phyloP scores from a whole-genome alignment of 176 grass and related monocot species.

The Themeda triandra region DNA sequence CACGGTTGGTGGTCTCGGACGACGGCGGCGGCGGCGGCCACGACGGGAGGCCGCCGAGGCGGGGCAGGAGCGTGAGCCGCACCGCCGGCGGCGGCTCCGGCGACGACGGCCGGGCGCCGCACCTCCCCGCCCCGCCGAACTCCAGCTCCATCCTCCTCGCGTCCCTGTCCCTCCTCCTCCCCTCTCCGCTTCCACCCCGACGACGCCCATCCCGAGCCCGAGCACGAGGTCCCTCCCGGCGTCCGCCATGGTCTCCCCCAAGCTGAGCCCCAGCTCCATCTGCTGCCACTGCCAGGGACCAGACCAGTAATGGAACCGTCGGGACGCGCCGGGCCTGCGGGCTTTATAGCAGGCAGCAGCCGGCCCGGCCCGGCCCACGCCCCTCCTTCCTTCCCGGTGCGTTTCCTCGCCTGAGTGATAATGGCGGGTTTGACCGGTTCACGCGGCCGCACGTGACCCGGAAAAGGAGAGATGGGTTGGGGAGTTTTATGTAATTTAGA shows the following conservation, averaged over 20 bases:
- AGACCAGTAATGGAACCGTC: constrained; percentile 22
- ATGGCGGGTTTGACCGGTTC: constrained; percentile 70
- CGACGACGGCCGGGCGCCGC: not conserved
- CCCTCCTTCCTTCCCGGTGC: not conserved
- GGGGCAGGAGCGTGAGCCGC: constrained; percentile 55
- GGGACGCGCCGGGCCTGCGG: not conserved
- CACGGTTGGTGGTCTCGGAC: constrained; percentile 36
- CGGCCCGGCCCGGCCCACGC: not conserved
- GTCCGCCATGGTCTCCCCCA: constrained; percentile 52
- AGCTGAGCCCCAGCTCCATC: constrained; percentile 84
- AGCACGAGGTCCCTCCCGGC: constrained; percentile 61
- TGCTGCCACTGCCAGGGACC: not conserved
- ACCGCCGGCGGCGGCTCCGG: constrained; percentile 37
- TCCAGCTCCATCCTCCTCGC: constrained; percentile 19
- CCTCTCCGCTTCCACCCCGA: not conserved
- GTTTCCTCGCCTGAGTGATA: constrained; percentile 28
- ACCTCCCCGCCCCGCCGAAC: not conserved
- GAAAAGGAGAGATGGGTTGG: not conserved
- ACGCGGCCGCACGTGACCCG: constrained; percentile 53
- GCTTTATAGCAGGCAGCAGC: constrained; percentile 21
- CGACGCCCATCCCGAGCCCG: constrained; percentile 39
- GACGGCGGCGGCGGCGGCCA: constrained; percentile 13
- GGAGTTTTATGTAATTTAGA: not conserved
- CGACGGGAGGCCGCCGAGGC: constrained; percentile 58
- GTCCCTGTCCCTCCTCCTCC: not conserved